Base-by-base conservation (phyloP, 2,329 filamentous ascomycete species). In the Stagonosporopsis chrysanthemi region DNA sequence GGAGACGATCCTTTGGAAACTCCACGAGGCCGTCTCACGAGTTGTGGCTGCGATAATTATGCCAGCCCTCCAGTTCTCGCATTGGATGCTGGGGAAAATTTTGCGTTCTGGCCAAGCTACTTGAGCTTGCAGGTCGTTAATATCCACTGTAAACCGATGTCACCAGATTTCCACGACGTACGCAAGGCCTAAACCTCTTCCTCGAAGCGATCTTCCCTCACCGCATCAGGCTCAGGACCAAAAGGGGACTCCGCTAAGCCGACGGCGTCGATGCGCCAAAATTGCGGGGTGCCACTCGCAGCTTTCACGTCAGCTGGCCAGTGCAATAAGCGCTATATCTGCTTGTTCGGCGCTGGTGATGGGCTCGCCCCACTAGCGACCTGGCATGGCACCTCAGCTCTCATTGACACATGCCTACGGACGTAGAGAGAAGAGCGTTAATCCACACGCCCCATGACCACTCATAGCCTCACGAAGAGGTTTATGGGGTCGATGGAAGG, bases 61-160 rank as follows among this genome's bases (percentile, higher is more conserved):
- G 67, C 70, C 71, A 1, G 68, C 65, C 8, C 58, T 75, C 1
- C 62, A 68, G 29, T 71, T 75, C 44, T 65, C 70, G 26, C 72
- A 75, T 54, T 75, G 71, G 71, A 64, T 75, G 42, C 44, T 74
- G 11, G 72, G 71, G 9, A 73, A 68, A 48, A 63, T 73, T 47
- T 35, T 72, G 19, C 66, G 66, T n/a, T 68, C 66, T 43, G 54
- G 54, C 6, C 38, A 41, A n/a, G 8, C 36, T 6, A 42, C 54
- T 23, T 56, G 54, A 56, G 23, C 38, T 39, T 14, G 42, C 33
- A 22, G 33, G 36, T 38, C 6, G 15, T 41, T 22, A 17, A 29
- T 15, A 0, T 22, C 23, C 2, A 28, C 35, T n/a, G n/a, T 36
- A 36, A 12, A 3, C 28, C 3, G 4, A 9, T 11, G 3, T 29